Evolutionary conservation across 495 filamentous ascomycete genomes (phyloP).

Genomic region (Aspergillus taichungensis): DNA sequence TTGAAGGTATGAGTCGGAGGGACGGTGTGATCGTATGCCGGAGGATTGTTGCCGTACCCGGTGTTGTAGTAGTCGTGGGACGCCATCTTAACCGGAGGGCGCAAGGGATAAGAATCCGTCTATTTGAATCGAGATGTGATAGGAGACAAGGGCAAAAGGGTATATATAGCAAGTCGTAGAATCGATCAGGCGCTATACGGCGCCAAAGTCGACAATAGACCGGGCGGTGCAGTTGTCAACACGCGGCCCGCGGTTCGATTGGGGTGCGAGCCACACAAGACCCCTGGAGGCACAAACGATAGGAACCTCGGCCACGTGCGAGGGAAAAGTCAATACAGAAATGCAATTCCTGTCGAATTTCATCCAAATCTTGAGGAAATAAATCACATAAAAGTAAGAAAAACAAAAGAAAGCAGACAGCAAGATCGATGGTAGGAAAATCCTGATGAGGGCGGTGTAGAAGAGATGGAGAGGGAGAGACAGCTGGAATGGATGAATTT

Average conservation of each 20-base stretch:
- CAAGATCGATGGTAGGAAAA: not conserved
- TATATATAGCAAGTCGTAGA: too few species aligned
- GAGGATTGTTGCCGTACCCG: constrained; percentile 35
- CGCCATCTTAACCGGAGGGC: constrained; percentile 51
- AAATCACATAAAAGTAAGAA: not conserved
- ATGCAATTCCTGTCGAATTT: too few species aligned
- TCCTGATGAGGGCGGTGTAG: not conserved
- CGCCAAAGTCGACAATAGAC: too few species aligned
- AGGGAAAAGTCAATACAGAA: too few species aligned
- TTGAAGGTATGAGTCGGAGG: constrained; percentile 21
- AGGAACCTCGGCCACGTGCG: not conserved
- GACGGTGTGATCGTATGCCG: constrained; percentile 34
- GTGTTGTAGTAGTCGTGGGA: constrained; percentile 72
- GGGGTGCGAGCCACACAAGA: too few species aligned
- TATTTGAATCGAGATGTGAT: not conserved
- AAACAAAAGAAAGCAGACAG: not conserved
- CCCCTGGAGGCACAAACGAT: too few species aligned
- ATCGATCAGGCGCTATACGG: too few species aligned
- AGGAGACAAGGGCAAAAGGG: not conserved
- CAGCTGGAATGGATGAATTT: not conserved
- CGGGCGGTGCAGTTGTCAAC: too few species aligned
- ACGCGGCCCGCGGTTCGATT: too few species aligned
- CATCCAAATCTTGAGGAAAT: too few species aligned
- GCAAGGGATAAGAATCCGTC: constrained; percentile 1
- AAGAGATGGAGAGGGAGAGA: not conserved